Evolutionary conservation across 129 eudicot genomes (phyloP).

Genomic region (Arctium minus): DNA sequence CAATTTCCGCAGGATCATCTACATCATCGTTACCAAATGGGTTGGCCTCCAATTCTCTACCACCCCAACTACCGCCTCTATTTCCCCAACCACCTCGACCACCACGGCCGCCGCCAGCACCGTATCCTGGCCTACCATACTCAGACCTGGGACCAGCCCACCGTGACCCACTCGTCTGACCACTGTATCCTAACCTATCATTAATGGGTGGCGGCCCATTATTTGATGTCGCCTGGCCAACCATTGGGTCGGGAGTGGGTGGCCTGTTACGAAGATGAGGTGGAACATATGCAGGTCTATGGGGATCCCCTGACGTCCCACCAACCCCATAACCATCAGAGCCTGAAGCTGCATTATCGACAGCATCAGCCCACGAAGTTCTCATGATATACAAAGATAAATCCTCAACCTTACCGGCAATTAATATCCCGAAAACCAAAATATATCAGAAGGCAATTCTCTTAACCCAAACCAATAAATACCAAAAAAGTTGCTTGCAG

Average conservation of each 20-base stretch:
- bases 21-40: conserved; percentile 65
- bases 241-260: conserved; percentile 35
- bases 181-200: conserved; percentile 40
- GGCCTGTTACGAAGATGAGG: conserved; percentile 83
- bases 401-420: background rate
- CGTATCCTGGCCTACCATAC: conserved; percentile 37
- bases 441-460: conserved; percentile 11
- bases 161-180: conserved; percentile 44
- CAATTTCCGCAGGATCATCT: conserved; percentile 36
- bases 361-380: conserved; percentile 91
- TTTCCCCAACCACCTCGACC: conserved; percentile 50
- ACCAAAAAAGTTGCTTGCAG: conserved; percentile 20
- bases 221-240: conserved; percentile 33
- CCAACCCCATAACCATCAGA: conserved; percentile 40
- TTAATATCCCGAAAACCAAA: background rate
- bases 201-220: conserved; percentile 41
- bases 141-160: conserved; percentile 57
- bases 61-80: conserved; percentile 59
- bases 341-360: conserved; percentile 65
- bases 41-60: conserved; percentile 49
- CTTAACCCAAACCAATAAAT: conserved; percentile 12
- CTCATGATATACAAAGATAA: conserved; percentile 34
- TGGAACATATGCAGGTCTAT: conserved; percentile 69
- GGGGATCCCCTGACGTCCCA: conserved; percentile 26
- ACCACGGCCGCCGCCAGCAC: conserved; percentile 44